Percentiles rank a stretch among this genome's conserved stretches.
Conservation (phyloP, 129 eudicot genomes). For the Dittrichia graveolens region DNA sequence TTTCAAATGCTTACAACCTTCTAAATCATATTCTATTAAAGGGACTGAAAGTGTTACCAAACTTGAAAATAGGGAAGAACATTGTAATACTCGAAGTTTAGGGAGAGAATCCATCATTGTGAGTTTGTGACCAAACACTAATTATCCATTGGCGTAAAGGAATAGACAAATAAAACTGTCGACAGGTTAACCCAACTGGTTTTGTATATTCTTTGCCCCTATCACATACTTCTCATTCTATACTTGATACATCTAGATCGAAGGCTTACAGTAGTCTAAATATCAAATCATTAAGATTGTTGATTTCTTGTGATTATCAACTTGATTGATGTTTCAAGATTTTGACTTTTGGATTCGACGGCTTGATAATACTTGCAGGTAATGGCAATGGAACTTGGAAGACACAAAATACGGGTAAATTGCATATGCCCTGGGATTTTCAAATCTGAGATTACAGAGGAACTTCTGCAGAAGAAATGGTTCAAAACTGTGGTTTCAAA, state of each 20-base stretch:
- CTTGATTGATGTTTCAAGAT: not conserved
- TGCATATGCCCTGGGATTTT: slow-evolving; percentile 67
- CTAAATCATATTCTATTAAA: not conserved
- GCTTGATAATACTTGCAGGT: slow-evolving; percentile 36
- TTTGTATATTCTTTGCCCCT: too few relatives aligned
- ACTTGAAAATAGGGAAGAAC: not conserved
- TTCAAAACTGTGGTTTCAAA: slow-evolving; percentile 49
- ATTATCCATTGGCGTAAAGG: too few relatives aligned
- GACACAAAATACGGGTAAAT: slow-evolving; percentile 67
- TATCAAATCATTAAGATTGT: not conserved
- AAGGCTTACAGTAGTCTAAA: not conserved
- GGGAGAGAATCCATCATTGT: too few relatives aligned
- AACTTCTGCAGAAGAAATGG: slow-evolving; percentile 64
- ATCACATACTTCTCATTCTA: too few relatives aligned
- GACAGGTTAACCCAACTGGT: too few relatives aligned
- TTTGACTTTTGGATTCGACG: not conserved
- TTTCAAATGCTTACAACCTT: not conserved
- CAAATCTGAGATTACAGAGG: slow-evolving; percentile 74
- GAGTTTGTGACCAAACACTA: too few relatives aligned
- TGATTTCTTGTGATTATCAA: not conserved
- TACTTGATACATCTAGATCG: not conserved
- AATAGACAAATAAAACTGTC: too few relatives aligned
- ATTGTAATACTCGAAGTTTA: too few relatives aligned
- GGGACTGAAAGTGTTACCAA: not conserved
- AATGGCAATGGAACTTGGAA: slow-evolving; percentile 74